Base-by-base conservation (phyloP, 1,284 basidiomycete genomes). In the Pyrrhoderma noxium region DNA sequence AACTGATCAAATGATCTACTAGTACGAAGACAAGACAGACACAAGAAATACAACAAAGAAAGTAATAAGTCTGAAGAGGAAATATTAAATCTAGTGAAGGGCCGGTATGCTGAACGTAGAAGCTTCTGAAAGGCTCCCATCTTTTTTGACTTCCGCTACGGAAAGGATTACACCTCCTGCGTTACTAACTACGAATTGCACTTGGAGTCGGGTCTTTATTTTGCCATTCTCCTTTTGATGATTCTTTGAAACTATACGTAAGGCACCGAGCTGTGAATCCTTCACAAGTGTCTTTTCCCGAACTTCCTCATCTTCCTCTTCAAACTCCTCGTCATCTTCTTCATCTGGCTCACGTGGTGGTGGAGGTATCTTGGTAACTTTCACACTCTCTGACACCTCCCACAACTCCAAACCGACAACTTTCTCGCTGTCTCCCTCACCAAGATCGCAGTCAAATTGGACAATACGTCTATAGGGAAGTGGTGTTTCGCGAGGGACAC, bases 371-470 rank as follows among this genome's bases (percentile, higher is more conserved):
- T 78, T 82, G 58, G 92, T 87, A 18, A 90, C 71, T 61, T 86
- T 83, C 62, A 97, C 76, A 11, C 78, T 79, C 60, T 92, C 85
- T 57, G 82, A 80, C 42, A 87, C 89, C 67, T 98, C 90, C 83
- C 89, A 93, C 39, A 98, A 70, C 67, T 94, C 90, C 56, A 95
- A 76, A 13, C 79, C 82, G 44, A 92, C 70, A 54, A 68, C 70
- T 57, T 72, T 74, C 47, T 64, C 70, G 39, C 65, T 65, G 35
- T 68, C 70, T 40, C 65, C 66, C 36, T 74, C 76, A n/a, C 75
- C 72, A 4, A 82, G 67, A 34, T 76, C 74, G 22, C 88, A 80
- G n/a, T 85, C 80, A 59, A 96, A 73, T 14, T 79, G 73, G 45
- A 89, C 74, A 3, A 75, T 74, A 47, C 93, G 72, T 54, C 93